Evolutionary conservation across 768 basidiomycete genomes (phyloP), one percentile per base, ranked within the genome.

Genomic region (Tricholoma matsutake): DNA sequence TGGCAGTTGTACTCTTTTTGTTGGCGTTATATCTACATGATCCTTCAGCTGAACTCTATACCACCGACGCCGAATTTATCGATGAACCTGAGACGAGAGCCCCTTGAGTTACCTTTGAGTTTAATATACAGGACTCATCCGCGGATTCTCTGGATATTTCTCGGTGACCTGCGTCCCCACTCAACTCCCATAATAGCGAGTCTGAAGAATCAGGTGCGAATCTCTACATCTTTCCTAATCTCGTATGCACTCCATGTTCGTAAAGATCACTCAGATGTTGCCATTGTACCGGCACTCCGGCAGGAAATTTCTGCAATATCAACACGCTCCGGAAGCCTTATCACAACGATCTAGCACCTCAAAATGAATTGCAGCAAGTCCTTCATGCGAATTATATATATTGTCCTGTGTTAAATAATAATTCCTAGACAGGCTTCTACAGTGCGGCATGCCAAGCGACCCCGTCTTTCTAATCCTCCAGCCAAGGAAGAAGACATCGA

Each of bases 71-170:
- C 20, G 54, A 55, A 6, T 39, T 55, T 37, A 20, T 55, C 1
- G 54, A 55, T 55, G 54, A 55, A 22, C 54, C 54, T 11, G 54
- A 55, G 25, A 55, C 34, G 14, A 55, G 39, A 20, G 20, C 54
- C 18, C 54, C 54, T 18, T 55, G 34, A 18, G 53, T 54, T 31
- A 54, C 35, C 16, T 35, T 55, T 34, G 11, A 55, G 9, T 55
- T 55, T 20, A 28, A 37, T 14, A 16, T 55, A 8, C 34, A 37
- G 34, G 39, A 55, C 20, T 6, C 31, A 0, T 34, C 32, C 2
- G 4, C 54, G 20, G 18, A 37, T 25, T 18, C 9, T 25, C 4
- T 28, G 7, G 39, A 35, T 20, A 20, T 22, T 2, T 11, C 4
- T 3, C 11, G 14, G 18, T 2, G 9, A 6, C 9, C 41, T 6